phyloP scores from a whole-genome alignment of 2,329 filamentous ascomycete species.

The Cryphonectria radicalis region DNA sequence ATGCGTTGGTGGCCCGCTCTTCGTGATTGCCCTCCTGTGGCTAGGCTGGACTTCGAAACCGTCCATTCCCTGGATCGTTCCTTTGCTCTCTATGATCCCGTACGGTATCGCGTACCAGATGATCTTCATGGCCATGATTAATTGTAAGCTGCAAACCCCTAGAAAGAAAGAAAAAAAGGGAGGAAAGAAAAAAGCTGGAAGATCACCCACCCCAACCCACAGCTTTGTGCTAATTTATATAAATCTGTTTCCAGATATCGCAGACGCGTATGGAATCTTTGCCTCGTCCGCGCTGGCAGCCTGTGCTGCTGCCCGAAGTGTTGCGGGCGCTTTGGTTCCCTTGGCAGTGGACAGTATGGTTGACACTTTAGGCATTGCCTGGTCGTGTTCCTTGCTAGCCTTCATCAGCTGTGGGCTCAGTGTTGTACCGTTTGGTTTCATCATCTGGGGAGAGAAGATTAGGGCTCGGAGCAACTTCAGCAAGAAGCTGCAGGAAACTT shows the following conservation, averaged over 20 bases:
- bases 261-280: conserved; percentile 37
- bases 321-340: conserved; percentile 35
- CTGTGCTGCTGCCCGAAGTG: conserved; percentile 33
- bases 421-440: conserved; percentile 55
- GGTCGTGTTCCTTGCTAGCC: conserved; percentile 53
- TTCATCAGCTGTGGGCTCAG: conserved; percentile 51
- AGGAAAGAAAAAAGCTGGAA: neutral
- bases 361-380: conserved; percentile 34
- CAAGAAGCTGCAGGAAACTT: conserved; percentile 43
- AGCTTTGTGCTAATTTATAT: neutral
- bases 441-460: conserved; percentile 48
- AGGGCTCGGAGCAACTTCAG: conserved; percentile 53
- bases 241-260: conserved; percentile 22
- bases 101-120: conserved; percentile 37
- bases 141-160: conserved; percentile 21
- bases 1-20: conserved; percentile 35
- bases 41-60: conserved; percentile 35
- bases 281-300: conserved; percentile 37
- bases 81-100: conserved; percentile 34
- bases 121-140: conserved; percentile 37
- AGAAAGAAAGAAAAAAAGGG: neutral
- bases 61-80: conserved; percentile 36
- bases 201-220: neutral
- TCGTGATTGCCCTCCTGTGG: conserved; percentile 37
- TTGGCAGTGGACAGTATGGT: conserved; percentile 36